Base-by-base conservation (phyloP, 371 early-diverging fungal genomes). In the Basidiobolus meristosporus region DNA sequence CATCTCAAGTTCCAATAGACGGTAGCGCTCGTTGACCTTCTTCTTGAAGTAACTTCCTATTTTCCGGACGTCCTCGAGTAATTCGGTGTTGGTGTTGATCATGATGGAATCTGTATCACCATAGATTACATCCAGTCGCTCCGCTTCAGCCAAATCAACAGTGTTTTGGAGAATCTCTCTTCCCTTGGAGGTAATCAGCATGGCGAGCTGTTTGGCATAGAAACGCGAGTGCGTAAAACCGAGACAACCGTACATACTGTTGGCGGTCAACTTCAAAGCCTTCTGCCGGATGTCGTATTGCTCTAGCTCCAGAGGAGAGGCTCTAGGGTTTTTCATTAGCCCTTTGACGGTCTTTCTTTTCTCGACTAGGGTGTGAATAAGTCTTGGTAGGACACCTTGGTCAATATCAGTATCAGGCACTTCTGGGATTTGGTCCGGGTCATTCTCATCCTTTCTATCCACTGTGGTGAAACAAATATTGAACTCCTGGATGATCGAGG, bases 71-170 rank as follows among this genome's bases (percentile, higher is more conserved):
- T 82, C 65, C 1, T 55, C 54, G 0, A 87, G 48, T n/a, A 82
- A 72, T 9, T 51, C 60, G n/a, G 79, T 73, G 44, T 80, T 77
- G 3, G 97, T 97, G 54, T 98, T 66, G 37, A 99, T 91, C 99
- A 99, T 99, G 46, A 99, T 92, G 2, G 98, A 98, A 62, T 99
- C 99, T 0, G 99, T 99, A 59, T 99, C 99, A 49, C 99, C 99
- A 60, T 99, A 99, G 57, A 99, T 28, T 56, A 71, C 82, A 40
- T 95, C 86, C 29, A 91, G 64, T 3, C 74, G 71, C 17, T 78
- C 65, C 3, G 54, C 47, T 12, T 70, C 68, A 2, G 98, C 97
- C 12, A 95, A 58, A 29, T 85, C 70, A 20, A 91, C 90, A 0
- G 99, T 96, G 41, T 77, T 77, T 52, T 90, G 90, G 35, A 99